These are phyloP conservation scores for Russula foetens DNA, from an alignment of 768 basidiomycete species.

Conservation along the genomic window DNA sequence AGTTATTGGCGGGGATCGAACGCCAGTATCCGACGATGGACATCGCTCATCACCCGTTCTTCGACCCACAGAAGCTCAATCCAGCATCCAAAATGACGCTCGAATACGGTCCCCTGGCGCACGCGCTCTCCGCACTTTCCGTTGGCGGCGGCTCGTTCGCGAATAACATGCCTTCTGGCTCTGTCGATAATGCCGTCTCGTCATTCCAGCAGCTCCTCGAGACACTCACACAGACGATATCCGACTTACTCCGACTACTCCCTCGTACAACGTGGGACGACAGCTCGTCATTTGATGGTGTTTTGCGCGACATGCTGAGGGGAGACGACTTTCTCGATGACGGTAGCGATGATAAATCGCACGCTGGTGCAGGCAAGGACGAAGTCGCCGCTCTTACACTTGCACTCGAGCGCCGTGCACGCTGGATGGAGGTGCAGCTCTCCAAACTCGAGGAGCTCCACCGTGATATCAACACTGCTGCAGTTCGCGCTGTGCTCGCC, in stretches of 20 bases:
- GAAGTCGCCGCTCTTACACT: slow-evolving; percentile 79
- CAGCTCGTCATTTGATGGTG: slow-evolving; percentile 81
- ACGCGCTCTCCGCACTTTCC: slow-evolving; percentile 78
- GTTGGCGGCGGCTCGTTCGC: slow-evolving; percentile 81
- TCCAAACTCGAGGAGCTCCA: slow-evolving; percentile 85
- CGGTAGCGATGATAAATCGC: slow-evolving; percentile 54
- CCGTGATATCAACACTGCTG: slow-evolving; percentile 84
- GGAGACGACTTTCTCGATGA: slow-evolving; percentile 79
- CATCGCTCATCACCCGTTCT: slow-evolving; percentile 63
- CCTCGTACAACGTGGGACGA: slow-evolving; percentile 89
- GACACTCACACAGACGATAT: slow-evolving; percentile 85
- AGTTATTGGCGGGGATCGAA: slow-evolving; percentile 62
- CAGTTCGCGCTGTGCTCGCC: slow-evolving; percentile 70
- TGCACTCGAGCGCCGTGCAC: slow-evolving; percentile 79
- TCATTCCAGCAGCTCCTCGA: slow-evolving; percentile 86
- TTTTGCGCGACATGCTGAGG: slow-evolving; percentile 80
- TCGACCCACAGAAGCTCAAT: slow-evolving; percentile 61
- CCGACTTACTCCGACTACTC: slow-evolving; percentile 74
- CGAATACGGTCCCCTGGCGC: slow-evolving; percentile 79
- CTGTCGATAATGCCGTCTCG: slow-evolving; percentile 85
- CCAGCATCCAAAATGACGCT: slow-evolving; percentile 74
- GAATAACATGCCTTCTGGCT: slow-evolving; percentile 74
- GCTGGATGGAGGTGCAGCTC: slow-evolving; percentile 90
- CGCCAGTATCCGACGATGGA: slow-evolving; percentile 54
- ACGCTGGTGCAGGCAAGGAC: slow-evolving; percentile 53